Conservation (phyloP, 176 grass and related monocot genomes). For the Ensete ventricosum region DNA sequence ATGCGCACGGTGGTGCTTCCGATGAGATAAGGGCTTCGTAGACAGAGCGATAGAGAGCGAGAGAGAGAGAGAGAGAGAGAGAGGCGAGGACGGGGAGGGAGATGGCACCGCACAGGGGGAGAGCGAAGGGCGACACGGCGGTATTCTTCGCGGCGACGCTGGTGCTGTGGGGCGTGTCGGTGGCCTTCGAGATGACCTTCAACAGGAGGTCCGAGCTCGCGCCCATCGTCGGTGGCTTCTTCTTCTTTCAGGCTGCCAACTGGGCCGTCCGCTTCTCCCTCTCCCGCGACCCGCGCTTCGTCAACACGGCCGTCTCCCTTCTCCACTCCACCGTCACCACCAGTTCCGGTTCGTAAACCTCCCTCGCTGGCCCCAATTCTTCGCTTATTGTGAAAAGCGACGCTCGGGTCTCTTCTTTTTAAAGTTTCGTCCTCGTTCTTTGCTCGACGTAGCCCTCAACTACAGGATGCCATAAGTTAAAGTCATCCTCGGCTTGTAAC, state of each 20-base stretch:
- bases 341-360: constrained; percentile 36
- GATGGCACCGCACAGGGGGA: constrained; percentile 40
- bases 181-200: constrained; percentile 57
- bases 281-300: constrained; percentile 65
- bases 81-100: background rate
- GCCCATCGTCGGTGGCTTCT: constrained; percentile 51
- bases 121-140: constrained; percentile 15
- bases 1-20: background rate
- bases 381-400: background rate
- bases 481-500: background rate
- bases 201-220: constrained; percentile 46
- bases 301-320: constrained; percentile 86
- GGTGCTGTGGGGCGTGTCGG: constrained; percentile 60
- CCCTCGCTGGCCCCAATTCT: background rate
- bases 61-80: background rate
- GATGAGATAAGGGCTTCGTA: background rate
- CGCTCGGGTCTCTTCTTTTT: background rate
- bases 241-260: constrained; percentile 91
- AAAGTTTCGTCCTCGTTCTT: background rate
- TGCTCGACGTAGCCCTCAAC: background rate
- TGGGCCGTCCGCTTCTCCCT: constrained; percentile 43
- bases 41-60: background rate
- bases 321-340: constrained; percentile 82
- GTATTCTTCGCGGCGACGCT: constrained; percentile 78
- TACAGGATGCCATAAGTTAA: background rate